These are phyloP conservation scores for Venturia nashicola DNA, from an alignment of 2,329 filamentous ascomycete species.

Conservation along the genomic window DNA sequence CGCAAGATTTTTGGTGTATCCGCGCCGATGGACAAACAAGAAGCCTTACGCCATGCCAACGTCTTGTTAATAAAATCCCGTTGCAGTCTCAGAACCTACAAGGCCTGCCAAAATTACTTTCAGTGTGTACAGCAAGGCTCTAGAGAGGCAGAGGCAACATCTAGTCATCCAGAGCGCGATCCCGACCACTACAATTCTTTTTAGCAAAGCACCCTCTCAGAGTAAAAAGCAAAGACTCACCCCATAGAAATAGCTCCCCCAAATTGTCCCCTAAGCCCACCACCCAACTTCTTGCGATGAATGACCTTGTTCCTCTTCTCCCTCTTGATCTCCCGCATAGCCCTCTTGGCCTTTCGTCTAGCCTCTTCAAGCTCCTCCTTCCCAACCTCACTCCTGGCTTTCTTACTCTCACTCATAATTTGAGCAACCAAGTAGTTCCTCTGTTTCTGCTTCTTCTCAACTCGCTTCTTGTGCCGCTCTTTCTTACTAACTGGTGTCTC, in stretches of 20 bases:
- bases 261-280: slow-evolving; percentile 6
- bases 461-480: background rate
- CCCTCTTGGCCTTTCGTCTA: slow-evolving; percentile 4
- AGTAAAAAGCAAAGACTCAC: background rate
- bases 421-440: slow-evolving; percentile 1
- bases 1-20: no score
- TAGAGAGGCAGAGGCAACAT: background rate
- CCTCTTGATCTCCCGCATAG: slow-evolving; percentile 6
- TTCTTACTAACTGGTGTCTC: slow-evolving; percentile 1
- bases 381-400: background rate
- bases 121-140: no score
- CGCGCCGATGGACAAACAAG: no score
- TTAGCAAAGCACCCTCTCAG: background rate
- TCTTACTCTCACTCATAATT: background rate
- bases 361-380: slow-evolving; percentile 7
- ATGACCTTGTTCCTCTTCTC: slow-evolving; percentile 6
- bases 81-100: no score
- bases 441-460: slow-evolving; percentile 7
- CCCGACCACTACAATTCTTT: background rate
- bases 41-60: no score
- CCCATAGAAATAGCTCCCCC: slow-evolving; percentile 2
- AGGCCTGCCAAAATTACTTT: no score
- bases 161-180: background rate
- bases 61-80: no score
- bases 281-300: slow-evolving; percentile 3